Evolutionary conservation across 2,329 filamentous ascomycete species (phyloP).

Genomic region (Colletotrichum somersetense): DNA sequence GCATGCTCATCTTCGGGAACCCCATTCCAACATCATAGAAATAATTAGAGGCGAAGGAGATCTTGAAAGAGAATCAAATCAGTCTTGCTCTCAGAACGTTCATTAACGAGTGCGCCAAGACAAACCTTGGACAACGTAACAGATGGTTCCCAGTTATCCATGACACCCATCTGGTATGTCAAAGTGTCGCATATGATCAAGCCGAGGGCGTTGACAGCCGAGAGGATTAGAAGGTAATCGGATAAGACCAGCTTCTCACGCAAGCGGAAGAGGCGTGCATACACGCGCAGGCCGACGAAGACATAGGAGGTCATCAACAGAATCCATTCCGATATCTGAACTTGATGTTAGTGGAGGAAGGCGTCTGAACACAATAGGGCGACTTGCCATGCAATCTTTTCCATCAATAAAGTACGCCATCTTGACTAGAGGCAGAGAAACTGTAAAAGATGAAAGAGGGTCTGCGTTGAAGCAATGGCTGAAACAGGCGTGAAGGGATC

Average conservation of each 20-base stretch:
- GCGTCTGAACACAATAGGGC: neutral
- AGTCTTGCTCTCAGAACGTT: neutral
- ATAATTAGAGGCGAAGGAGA: slow-evolving; percentile 53
- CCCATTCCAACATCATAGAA: slow-evolving; percentile 55
- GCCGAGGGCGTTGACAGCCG: slow-evolving; percentile 49
- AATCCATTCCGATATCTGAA: slow-evolving; percentile 52
- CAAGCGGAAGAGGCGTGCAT: slow-evolving; percentile 49
- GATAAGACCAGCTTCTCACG: slow-evolving; percentile 49
- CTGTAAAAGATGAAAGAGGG: neutral
- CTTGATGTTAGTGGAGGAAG: neutral
- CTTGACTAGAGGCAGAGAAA: slow-evolving; percentile 6
- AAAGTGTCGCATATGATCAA: slow-evolving; percentile 53
- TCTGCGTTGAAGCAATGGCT: neutral
- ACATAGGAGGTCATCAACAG: slow-evolving; percentile 46
- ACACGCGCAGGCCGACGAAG: slow-evolving; percentile 49
- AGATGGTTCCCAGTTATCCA: slow-evolving; percentile 49
- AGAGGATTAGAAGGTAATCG: slow-evolving; percentile 48
- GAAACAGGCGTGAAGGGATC: neutral
- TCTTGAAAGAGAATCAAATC: slow-evolving; percentile 40
- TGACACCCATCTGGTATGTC: slow-evolving; percentile 49
- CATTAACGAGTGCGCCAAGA: rapidly evolving
- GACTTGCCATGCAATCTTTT: slow-evolving; percentile 46
- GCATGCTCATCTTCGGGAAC: slow-evolving; percentile 53
- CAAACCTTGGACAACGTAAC: slow-evolving; percentile 51
- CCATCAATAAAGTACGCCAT: slow-evolving; percentile 45